Evolutionary conservation across 345 rosid genomes (phyloP).

Genomic region (Nasturtium officinale): DNA sequence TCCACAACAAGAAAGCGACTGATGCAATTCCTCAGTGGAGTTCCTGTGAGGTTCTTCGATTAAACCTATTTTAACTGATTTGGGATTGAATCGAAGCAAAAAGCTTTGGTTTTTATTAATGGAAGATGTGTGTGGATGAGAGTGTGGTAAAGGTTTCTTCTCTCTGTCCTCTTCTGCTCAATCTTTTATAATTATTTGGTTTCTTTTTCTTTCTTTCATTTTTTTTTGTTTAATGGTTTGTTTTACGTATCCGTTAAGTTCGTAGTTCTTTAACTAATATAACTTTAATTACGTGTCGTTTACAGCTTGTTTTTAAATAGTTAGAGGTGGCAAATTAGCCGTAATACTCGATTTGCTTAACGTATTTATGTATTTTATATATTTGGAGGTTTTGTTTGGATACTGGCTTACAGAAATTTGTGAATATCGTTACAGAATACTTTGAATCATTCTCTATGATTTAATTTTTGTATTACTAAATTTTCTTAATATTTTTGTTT

Average conservation of each 20-base stretch:
- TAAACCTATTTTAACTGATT: slow-evolving; percentile 39
- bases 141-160: slow-evolving; percentile 37
- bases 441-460: background rate
- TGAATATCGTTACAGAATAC: background rate
- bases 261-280: slow-evolving; percentile 23
- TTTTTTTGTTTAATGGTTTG: background rate
- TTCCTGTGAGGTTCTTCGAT: slow-evolving; percentile 38
- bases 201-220: background rate
- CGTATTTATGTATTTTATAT: background rate
- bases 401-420: slow-evolving; percentile 1
- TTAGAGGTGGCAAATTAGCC: background rate
- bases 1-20: slow-evolving; percentile 42
- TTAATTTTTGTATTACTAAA: background rate
- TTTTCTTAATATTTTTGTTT: too few species aligned
- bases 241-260: slow-evolving; percentile 42
- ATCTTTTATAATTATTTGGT: slow-evolving; percentile 39
- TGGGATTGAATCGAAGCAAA: slow-evolving; percentile 29
- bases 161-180: slow-evolving; percentile 43
- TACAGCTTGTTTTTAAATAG: background rate
- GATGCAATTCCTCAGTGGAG: slow-evolving; percentile 45
- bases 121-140: slow-evolving; percentile 11
- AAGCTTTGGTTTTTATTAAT: slow-evolving; percentile 36
- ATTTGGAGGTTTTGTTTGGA: slow-evolving; percentile 25
- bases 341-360: background rate
- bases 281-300: slow-evolving; percentile 39